phyloP scores from a whole-genome alignment of 305 asterid species.

The Fraxinus sp. region DNA sequence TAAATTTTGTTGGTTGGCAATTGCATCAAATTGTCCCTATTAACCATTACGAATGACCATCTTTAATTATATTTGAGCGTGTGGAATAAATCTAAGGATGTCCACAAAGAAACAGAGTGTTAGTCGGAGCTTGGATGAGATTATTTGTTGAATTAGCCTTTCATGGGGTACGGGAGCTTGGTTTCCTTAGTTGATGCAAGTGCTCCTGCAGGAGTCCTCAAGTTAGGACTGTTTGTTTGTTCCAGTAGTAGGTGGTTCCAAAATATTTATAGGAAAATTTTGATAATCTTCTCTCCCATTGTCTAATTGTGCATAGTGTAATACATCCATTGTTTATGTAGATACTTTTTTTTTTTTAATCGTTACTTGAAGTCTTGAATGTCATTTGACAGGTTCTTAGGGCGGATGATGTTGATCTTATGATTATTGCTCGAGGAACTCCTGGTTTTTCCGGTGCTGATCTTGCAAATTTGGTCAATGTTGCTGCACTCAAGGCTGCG shows the following conservation, averaged over 20 bases:
- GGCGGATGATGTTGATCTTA: slow-evolving; percentile 85
- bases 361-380: not conserved
- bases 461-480: slow-evolving; percentile 86
- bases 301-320: too few species aligned
- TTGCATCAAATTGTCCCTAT: not conserved
- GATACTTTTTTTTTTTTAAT: not conserved
- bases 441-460: slow-evolving; percentile 98
- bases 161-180: not conserved
- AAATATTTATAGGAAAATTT: not conserved
- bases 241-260: not conserved
- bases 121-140: not conserved
- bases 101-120: not conserved
- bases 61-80: not conserved
- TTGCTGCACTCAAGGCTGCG: slow-evolving; percentile 95
- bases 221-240: not conserved
- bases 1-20: not conserved
- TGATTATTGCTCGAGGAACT: slow-evolving; percentile 84
- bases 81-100: not conserved
- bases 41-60: not conserved
- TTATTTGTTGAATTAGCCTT: not conserved
- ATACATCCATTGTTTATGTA: not conserved
- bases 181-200: not conserved
- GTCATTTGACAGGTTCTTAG: slow-evolving; percentile 63
- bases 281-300: not conserved
- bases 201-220: not conserved